A percentile compares a stretch with the other conserved stretches of the same genome.
Conservation (phyloP, 441 rosid genomes). For the Metrosideros polymorpha region DNA sequence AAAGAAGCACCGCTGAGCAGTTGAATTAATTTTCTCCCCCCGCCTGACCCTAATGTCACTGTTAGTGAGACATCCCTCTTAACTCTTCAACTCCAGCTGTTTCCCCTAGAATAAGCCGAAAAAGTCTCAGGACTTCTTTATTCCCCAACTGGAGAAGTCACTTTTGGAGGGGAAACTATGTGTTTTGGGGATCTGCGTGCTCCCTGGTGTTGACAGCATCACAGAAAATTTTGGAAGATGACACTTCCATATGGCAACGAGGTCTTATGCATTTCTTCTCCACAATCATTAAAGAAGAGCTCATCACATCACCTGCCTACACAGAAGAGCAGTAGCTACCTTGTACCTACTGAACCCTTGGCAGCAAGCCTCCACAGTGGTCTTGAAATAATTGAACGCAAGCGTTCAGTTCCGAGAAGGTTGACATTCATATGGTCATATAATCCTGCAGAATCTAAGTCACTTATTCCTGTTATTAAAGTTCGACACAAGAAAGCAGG, state of each 20-base stretch:
- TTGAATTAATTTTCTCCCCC: constrained; percentile 7
- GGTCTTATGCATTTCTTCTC: constrained; percentile 22
- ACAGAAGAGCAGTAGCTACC: constrained; percentile 24
- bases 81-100: constrained; percentile 75
- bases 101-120: constrained; percentile 79
- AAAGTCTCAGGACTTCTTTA: constrained; percentile 67
- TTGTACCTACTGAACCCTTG: constrained; percentile 52
- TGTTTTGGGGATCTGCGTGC: background rate
- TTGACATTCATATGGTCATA: constrained; percentile 60
- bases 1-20: background rate
- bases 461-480: constrained; percentile 37
- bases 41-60: constrained; percentile 31
- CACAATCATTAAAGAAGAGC: constrained; percentile 19
- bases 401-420: constrained; percentile 58
- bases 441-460: constrained; percentile 46
- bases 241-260: constrained; percentile 18
- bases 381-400: constrained; percentile 72
- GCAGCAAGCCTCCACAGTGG: constrained; percentile 95
- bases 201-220: constrained; percentile 48
- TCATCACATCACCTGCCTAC: constrained; percentile 18
- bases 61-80: constrained; percentile 39
- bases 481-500: constrained; percentile 78
- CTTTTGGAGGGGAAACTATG: background rate
- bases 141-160: background rate
- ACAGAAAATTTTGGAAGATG: constrained; percentile 45